Base-by-base conservation (phyloP, 345 rosid genomes). In the Eucalyptus polyanthemos region DNA sequence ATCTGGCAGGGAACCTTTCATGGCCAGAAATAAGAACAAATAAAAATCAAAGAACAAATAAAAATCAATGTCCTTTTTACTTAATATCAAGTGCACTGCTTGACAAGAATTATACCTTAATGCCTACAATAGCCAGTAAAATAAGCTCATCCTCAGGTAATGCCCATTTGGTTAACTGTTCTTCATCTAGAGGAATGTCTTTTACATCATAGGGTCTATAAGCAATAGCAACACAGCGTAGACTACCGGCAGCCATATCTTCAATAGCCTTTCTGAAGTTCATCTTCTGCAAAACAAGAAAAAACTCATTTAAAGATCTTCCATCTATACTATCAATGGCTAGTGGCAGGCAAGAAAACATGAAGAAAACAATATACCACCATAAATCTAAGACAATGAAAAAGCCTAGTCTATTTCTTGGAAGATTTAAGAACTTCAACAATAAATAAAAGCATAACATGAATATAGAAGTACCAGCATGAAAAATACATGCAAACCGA, bases 191-290 rank as follows among this genome's bases (percentile, higher is more conserved):
- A 88, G 99, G 99, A 92, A 97, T 93, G 88, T 92, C 95, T 58
- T 95, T 95, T 69, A 29, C 34, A 65, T 95, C 99, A 94, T 87
- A 93, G 89, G 93, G 60, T 92, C 98, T 92, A 87, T 94, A 96
- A 42, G 99, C 99, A 93, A 98, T 92, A 49, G 99, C 99, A 90
- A 98, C 96, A 92, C 99, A 98, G 3, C 99, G 97, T 92, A 98
- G 93, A 92, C 99, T 97, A 80, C 95, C 24, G 80, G 95, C 88
- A 87, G 99, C 99, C 99, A 97, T 97, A 85, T 94, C 96, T 90
- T 95, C 91, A 88, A 97, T 96, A 72, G 97, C 95, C 53, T 89
- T 90, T 90, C 88, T 95, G 83, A 95, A 95, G 89, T 58, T 90
- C 16, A 80, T 86, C 95, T 93, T 80, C 98, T 96, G 94, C 90